Evolutionary conservation across 805 yeast genomes (phyloP), one percentile per base, ranked within the genome.

Genomic region (Ogataea naganishii): DNA sequence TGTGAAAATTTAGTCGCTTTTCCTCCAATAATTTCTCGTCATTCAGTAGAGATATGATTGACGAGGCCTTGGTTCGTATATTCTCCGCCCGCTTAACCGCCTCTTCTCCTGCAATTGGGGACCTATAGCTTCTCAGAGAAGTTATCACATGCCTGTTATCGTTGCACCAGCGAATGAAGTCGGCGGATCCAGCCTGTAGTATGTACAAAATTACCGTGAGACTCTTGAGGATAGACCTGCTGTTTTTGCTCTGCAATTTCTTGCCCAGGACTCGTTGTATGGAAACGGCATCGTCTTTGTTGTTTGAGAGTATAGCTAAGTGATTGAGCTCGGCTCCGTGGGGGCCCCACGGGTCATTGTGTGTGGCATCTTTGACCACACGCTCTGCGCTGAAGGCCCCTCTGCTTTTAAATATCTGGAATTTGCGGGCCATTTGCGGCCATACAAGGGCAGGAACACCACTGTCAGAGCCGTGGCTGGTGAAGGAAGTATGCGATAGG

Each of bases 271-370:
- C 56, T 18, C 50, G 52, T 5, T 54, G 50, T 6, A 75, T 64
- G 18, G 54, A 57, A 11, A 49, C 46, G 18, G 69, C 40, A 8
- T 64, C 57, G 36, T 53, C 56, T 11, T 57, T 37, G 27, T 60
- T 49, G 32, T 56, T 60, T 0, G 80, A 62, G 14, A 71, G 46
- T 3, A 57, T 50, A 1, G 78, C 62, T 3, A 75, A 50, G 29
- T 72, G 73, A 34, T 66, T 65, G 44, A 75, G 53, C 35, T 74
- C 68, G 5, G 65, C 55, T n/a, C 73, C 69, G 6, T 70, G 68
- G 1, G 79, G 79, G 1, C 50, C 80, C 41, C 63, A 55, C 2
- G 64, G 57, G 34, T 72, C 77, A 34, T 60, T 62, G 38, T 64
- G 67, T 15, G 79, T 73, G 7, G 77, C 73, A 14, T 57, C 52